phyloP scores from a whole-genome alignment of 371 early-diverging fungal genomes.

The Apophysomyces sp. region DNA sequence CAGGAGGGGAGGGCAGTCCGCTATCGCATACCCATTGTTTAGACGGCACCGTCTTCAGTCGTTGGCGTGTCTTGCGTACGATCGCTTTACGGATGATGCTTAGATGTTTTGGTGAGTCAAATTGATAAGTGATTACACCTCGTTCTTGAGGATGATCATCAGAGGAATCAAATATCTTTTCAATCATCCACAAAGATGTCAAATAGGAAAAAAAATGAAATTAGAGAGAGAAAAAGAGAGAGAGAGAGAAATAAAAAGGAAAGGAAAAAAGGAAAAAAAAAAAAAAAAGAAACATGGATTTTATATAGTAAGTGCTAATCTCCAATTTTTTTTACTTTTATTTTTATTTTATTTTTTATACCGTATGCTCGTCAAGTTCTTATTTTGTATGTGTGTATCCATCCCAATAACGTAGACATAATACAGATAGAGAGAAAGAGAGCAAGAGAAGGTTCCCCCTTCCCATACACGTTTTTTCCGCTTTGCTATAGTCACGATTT shows the following conservation, averaged over 20 bases:
- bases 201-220: background rate
- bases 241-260: background rate
- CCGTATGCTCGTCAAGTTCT: background rate
- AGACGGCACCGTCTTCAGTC: background rate
- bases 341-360: background rate
- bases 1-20: background rate
- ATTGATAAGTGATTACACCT: background rate
- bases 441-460: background rate
- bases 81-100: background rate
- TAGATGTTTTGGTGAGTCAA: background rate
- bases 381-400: background rate
- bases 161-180: background rate
- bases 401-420: background rate
- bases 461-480: slow-evolving; percentile 4
- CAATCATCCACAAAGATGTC: background rate
- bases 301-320: background rate
- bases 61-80: background rate
- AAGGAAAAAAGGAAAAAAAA: background rate
- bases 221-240: background rate
- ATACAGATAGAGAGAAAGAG: background rate
- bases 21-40: background rate
- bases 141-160: background rate
- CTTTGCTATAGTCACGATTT: background rate
- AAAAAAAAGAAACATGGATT: background rate
- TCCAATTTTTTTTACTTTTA: background rate